Conservation (phyloP, 2,329 filamentous ascomycete species). For the Aspergillus fumigatus region DNA sequence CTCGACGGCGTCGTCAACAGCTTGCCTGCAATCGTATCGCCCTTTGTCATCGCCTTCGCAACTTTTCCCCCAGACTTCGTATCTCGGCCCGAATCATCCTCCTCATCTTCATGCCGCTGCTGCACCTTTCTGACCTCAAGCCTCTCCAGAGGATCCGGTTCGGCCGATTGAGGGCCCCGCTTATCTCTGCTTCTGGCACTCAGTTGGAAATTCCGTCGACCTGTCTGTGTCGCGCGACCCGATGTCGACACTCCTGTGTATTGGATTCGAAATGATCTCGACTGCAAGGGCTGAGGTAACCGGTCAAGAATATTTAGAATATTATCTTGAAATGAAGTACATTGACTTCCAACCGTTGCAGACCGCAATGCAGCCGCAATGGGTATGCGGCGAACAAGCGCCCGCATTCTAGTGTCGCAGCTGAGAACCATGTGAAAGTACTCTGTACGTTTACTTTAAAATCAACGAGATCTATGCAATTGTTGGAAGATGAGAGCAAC, state of each 20-base stretch:
- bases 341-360: not conserved
- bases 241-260: not conserved
- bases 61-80: constrained; percentile 37
- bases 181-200: not conserved
- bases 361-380: not conserved
- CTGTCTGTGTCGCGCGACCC: not conserved
- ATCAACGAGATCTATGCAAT: not conserved
- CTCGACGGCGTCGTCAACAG: constrained; percentile 75
- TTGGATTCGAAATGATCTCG: not conserved
- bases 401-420: not conserved
- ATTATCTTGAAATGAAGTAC: not conserved
- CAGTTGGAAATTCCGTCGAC: not conserved
- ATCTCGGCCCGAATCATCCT: constrained; percentile 25
- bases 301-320: not conserved
- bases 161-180: not conserved
- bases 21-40: constrained; percentile 57
- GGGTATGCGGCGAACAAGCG: not conserved
- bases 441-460: not conserved
- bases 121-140: constrained; percentile 12
- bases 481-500: not conserved
- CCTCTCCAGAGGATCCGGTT: constrained; percentile 1
- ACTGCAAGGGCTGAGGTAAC: not conserved
- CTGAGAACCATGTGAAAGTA: not conserved
- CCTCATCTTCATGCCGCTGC: constrained; percentile 8
- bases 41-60: constrained; percentile 61